Evolutionary conservation across 1,284 basidiomycete genomes (phyloP), one percentile per base, ranked within the genome.

Genomic region (Hemileia vastatrix): DNA sequence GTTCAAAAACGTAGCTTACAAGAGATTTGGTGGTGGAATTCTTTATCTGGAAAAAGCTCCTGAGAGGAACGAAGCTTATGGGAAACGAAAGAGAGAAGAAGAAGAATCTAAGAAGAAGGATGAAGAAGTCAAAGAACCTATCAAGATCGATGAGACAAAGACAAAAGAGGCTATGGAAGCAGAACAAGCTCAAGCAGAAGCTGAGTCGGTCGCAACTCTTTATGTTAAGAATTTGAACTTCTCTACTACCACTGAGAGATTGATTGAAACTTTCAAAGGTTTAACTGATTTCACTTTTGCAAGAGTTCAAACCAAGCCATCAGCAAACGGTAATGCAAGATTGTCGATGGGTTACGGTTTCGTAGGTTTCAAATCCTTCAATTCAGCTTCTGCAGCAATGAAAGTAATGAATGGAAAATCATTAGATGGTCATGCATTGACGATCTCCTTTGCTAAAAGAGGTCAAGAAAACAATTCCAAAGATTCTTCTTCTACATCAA

Each of bases 261-360:
- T 97, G 9, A 78, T 78, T 2, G 79, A 83, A 43, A 80, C 86
- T 33, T 89, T 95, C 72, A 80, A 83, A n/a, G 81, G 84, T 61
- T 79, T 97, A 0, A 84, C 87, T 3, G 86, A 84, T 4, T 95
- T 91, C 76, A 81, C 83, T 0, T 97, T 94, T 73, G 90, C 91
- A 5, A 85, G 90, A 2, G 83, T 97, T 6, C 90, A 96, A 77
- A 94, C 84, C 53, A 95, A 94, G 73, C 86, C 88, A 0, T 89
- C 88, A 68, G 80, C 82, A 3, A 81, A 83, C 0, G 72, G 70
- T 0, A 61, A 67, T 65, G 2, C 56, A 6, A 79, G 82, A 49
- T 78, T 94, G 44, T 90, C 88, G 71, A 93, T 95, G 91, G 92
- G 93, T 0, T 97, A 92, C 75, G 94, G 92, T 0, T 98, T 98